Evolutionary conservation across 345 rosid genomes (phyloP).

Genomic region (Salix purpurea): DNA sequence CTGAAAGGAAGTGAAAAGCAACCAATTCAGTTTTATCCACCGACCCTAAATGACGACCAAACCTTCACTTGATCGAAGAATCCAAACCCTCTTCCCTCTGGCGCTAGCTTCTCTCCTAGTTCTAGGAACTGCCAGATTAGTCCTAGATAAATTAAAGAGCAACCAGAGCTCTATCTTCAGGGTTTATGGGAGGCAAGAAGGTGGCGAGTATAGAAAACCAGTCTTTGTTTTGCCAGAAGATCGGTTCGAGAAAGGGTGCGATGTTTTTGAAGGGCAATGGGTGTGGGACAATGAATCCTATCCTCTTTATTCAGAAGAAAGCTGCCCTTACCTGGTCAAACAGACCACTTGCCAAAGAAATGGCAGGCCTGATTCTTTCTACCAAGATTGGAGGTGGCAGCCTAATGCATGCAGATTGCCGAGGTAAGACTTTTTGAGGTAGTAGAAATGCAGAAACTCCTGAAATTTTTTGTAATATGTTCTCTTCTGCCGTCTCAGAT

Average conservation of each 20-base stretch:
- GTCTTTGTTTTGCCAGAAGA: constrained; percentile 52
- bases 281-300: constrained; percentile 75
- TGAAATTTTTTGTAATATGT: neutral
- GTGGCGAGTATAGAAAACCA: constrained; percentile 20
- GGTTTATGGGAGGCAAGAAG: constrained; percentile 25
- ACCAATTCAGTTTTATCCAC: neutral
- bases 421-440: constrained; percentile 28
- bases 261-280: constrained; percentile 82
- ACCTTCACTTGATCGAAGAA: constrained; percentile 37
- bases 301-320: constrained; percentile 70
- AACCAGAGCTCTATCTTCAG: constrained; percentile 31
- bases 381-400: constrained; percentile 89
- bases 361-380: constrained; percentile 77
- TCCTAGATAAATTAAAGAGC: constrained; percentile 55
- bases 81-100: constrained; percentile 54
- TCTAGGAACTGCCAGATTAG: constrained; percentile 45
- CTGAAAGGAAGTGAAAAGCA: neutral
- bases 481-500: constrained; percentile 42
- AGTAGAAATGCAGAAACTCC: too few species aligned
- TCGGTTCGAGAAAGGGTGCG: constrained; percentile 51
- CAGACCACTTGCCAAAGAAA: constrained; percentile 76
- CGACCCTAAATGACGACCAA: constrained; percentile 32
- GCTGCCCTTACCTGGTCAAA: constrained; percentile 81
- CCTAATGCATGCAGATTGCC: constrained; percentile 72
- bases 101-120: constrained; percentile 50